phyloP scores from a whole-genome alignment of 1,139 yeast genomes.

The Kodamaea derodonti region DNA sequence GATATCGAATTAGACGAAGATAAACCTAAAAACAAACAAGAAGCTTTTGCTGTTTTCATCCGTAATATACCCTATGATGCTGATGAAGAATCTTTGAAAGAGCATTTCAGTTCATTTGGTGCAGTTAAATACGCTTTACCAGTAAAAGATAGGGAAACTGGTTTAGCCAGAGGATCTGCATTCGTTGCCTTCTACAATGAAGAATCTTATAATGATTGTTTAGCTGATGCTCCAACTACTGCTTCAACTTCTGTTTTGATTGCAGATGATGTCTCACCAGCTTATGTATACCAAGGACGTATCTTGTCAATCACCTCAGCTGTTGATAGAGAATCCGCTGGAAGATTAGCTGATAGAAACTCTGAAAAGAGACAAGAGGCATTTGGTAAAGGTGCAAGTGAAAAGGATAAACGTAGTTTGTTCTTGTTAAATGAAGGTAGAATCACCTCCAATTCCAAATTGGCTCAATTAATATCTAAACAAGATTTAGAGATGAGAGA shows the following conservation, averaged over 20 bases:
- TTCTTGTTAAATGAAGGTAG: constrained; percentile 92
- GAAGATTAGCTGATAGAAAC: constrained; percentile 67
- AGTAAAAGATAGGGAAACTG: constrained; percentile 81
- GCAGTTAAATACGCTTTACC: constrained; percentile 90
- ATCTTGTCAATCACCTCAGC: constrained; percentile 80
- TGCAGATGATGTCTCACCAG: constrained; percentile 87
- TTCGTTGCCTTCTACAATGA: constrained; percentile 78
- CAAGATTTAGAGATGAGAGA: constrained; percentile 87
- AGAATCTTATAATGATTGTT: constrained; percentile 63
- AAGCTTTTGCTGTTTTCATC: constrained; percentile 71
- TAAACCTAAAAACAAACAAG: constrained; percentile 53
- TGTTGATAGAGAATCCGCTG: constrained; percentile 85
- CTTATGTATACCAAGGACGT: constrained; percentile 90
- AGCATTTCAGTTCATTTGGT: constrained; percentile 82
- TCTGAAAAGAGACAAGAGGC: constrained; percentile 68
- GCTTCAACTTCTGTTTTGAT: constrained; percentile 75
- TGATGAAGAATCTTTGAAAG: constrained; percentile 68
- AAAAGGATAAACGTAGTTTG: constrained; percentile 78
- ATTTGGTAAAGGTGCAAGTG: constrained; percentile 76
- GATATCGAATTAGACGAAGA: constrained; percentile 29
- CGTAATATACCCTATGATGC: constrained; percentile 96
- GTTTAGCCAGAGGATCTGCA: constrained; percentile 90
- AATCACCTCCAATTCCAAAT: constrained; percentile 72
- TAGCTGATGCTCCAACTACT: constrained; percentile 74
- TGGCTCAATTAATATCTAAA: constrained; percentile 64